Evolutionary conservation across 1,139 yeast species (phyloP).

Genomic region (Blastobotrys capitulatus): DNA sequence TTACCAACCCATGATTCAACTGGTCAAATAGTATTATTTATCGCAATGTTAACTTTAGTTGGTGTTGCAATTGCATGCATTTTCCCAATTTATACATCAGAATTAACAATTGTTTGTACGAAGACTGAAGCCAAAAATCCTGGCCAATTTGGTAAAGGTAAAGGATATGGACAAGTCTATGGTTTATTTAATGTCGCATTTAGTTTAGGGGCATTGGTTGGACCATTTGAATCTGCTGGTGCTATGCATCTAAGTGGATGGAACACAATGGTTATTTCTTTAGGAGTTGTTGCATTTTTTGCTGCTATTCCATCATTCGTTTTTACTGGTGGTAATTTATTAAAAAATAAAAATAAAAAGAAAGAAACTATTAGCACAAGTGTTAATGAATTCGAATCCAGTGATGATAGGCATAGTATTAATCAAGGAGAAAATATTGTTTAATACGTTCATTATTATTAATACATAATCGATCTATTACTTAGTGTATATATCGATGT

Average conservation of each 20-base stretch:
- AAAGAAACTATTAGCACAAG: neutral
- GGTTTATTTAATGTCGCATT: slow-evolving; percentile 35
- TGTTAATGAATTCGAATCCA: too few relatives aligned
- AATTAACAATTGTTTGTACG: slow-evolving; percentile 26
- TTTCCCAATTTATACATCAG: slow-evolving; percentile 31
- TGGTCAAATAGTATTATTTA: slow-evolving; percentile 28
- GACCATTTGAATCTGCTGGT: slow-evolving; percentile 33
- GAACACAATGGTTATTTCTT: slow-evolving; percentile 23
- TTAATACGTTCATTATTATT: too few relatives aligned
- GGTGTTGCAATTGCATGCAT: slow-evolving; percentile 26
- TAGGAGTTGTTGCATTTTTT: slow-evolving; percentile 25
- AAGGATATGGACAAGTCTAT: slow-evolving; percentile 35
- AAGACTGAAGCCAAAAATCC: slow-evolving; percentile 27
- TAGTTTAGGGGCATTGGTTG: slow-evolving; percentile 32
- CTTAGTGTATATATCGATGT: too few relatives aligned
- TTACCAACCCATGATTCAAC: slow-evolving; percentile 26
- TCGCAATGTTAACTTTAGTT: slow-evolving; percentile 26
- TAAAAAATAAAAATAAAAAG: neutral
- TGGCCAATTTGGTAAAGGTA: slow-evolving; percentile 31
- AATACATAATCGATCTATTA: too few relatives aligned
- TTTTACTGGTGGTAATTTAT: slow-evolving; percentile 25
- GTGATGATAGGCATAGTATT: too few relatives aligned
- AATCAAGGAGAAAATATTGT: too few relatives aligned
- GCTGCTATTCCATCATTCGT: slow-evolving; percentile 25
- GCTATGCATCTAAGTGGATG: slow-evolving; percentile 27